Base-by-base conservation (phyloP, 1,284 basidiomycete species). In the Ganoderma multipileum region DNA sequence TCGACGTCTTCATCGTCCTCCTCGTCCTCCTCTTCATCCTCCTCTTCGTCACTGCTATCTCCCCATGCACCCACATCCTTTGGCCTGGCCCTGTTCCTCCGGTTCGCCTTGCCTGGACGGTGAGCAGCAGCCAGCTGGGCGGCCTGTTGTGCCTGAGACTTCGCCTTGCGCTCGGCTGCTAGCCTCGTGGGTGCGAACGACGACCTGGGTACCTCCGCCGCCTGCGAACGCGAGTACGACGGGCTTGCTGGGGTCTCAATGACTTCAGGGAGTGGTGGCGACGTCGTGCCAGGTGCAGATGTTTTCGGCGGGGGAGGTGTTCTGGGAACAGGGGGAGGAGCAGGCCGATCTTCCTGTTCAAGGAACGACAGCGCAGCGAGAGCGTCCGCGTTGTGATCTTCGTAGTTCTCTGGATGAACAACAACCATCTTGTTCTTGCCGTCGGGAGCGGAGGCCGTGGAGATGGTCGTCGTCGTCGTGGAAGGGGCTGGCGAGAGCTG, bases 131-230 rank as follows among this genome's bases (percentile, higher is more conserved):
- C 92, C 47, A 93, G 86, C 59, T 90, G 86, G 0, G 92, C 92
- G 54, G 91, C 91, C 75, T 94, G 91, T 74, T 95, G 91, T 26
- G 92, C 93, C 76, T 95, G 90, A 16, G 87, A 85, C 78, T 92
- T 93, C 14, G 93, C 92, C 75, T 94, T 93, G 63, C 95, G 87
- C 76, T 97, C 90, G 28, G 89, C 88, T 28, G 94, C 95, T 71
- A 91, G 88, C 76, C 87, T 92, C 18, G 93, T 93, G 0, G 91
- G 92, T 0, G 94, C 92, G 75, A 97, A 97, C 2, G 95, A 95
- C 0, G 94, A 95, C 60, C 87, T 87, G 77, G 85, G 67, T 61
- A 59, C 42, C 65, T 74, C 70, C 16, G 63, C n/a, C 39, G 68
- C 61, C 28, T 47, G 28, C 30, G 64, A 18, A 75, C 71, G 68